A percentile compares a stretch with the other conserved stretches of the same genome.
Conservation (phyloP, 1,284 basidiomycete genomes). For the Trichosporon sp. region DNA sequence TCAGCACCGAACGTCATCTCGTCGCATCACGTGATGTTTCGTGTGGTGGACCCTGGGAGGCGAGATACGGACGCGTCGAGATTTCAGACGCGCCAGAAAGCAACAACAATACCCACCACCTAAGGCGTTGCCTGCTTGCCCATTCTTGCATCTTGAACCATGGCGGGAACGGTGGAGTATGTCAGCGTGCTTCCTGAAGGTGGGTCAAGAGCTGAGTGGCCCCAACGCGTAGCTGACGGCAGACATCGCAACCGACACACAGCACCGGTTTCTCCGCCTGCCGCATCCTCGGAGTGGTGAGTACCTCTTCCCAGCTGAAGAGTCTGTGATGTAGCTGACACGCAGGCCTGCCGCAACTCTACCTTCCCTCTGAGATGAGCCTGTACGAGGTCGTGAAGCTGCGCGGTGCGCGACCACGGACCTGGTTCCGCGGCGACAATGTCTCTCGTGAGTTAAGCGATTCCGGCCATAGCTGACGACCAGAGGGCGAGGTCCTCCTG, state of each 20-base stretch:
- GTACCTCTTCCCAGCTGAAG: background rate
- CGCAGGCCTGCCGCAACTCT: conserved; percentile 47
- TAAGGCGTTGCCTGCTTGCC: background rate
- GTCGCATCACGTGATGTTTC: background rate
- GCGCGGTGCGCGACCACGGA: conserved; percentile 40
- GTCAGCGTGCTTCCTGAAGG: conserved; percentile 38
- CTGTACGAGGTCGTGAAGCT: conserved; percentile 47
- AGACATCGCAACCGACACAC: conserved; percentile 42
- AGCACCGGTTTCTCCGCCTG: conserved; percentile 47
- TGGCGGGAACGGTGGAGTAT: conserved; percentile 35
- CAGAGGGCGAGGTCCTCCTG: conserved; percentile 47
- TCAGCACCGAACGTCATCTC: background rate
- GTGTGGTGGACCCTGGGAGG: background rate
- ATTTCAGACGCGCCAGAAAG: conserved; percentile 17
- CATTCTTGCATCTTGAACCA: conserved; percentile 19
- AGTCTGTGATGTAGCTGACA: conserved; percentile 18
- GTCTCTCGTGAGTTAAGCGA: conserved; percentile 41
- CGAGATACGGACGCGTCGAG: conserved; percentile 25
- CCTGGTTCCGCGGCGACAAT: conserved; percentile 50
- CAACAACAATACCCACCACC: background rate
- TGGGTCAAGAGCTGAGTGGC: conserved; percentile 19
- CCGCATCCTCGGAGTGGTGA: conserved; percentile 54
- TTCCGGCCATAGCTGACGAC: background rate
- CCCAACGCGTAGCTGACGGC: conserved; percentile 14
- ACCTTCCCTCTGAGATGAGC: conserved; percentile 36